Evolutionary conservation across 441 rosid genomes (phyloP), one percentile per base, ranked within the genome.

Genomic region (Pelargonium fulgidum): DNA sequence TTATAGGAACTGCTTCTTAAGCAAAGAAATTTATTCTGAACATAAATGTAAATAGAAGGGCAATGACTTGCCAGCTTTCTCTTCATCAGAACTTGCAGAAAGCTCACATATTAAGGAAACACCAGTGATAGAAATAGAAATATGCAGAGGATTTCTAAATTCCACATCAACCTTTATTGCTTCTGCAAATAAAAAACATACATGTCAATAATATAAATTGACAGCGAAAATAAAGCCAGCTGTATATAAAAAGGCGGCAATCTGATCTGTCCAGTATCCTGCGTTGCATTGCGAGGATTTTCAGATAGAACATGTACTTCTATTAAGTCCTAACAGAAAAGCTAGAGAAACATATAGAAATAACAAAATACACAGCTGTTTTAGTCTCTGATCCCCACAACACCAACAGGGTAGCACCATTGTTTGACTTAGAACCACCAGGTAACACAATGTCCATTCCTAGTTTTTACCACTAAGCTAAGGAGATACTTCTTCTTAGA

Each of bases 91-190:
- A 67, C 70, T 81, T 68, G 76, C 69, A 65, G 83, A 81, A 77
- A 84, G 91, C 77, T 92, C 91, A 71, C 97, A 89, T 68, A 92
- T 85, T 83, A 92, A 86, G 75, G 91, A 83, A 77, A 92, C 87
- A 65, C 78, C 72, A 19, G 92, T 82, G 66, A 92, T 69, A 72
- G 96, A 86, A 77, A 90, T 82, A 61, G 92, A 80, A 64, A 90
- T 80, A 76, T 87, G 87, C 76, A 92, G 79, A 66, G 98, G 97
- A 72, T 95, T 95, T 80, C 78, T 82, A 77, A 95, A 87, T 81
- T 87, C 92, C 65, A 92, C 70, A 76, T 72, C 86, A 71, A 92
- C 86, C 81, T 79, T 84, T 78, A 92, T 82, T 26, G 93, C 80
- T 83, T 95, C 98, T 95, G 95, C 82, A 84, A 74, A 74, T 9